Evolutionary conservation across 1,284 basidiomycete genomes (phyloP).

Genomic region (Microbotryum saponariae): DNA sequence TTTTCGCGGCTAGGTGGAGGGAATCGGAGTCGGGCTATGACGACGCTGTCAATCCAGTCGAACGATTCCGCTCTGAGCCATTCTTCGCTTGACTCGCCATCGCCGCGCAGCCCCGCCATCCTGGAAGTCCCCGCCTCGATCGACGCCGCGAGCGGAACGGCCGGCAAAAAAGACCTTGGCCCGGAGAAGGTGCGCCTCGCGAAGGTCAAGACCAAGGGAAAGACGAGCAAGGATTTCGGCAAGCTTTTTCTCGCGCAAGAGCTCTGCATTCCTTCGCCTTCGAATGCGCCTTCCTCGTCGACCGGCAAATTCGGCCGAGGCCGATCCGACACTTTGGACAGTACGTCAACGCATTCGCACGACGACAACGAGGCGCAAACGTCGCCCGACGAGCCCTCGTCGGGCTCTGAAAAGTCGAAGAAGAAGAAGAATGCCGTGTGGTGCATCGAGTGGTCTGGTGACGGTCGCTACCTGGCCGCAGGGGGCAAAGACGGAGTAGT

Average conservation of each 20-base stretch:
- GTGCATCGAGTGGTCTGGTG: constrained; percentile 39
- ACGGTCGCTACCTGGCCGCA: constrained; percentile 40
- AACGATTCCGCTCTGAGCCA: neutral
- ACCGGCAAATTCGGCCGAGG: neutral
- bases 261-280: constrained; percentile 22
- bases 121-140: neutral
- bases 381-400: neutral
- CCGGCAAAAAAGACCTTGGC: neutral
- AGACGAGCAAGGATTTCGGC: constrained; percentile 32
- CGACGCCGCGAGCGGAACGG: neutral
- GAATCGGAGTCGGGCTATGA: neutral
- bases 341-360: constrained; percentile 5
- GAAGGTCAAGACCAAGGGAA: constrained; percentile 27
- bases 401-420: neutral
- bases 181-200: neutral
- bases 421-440: constrained; percentile 38
- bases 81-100: neutral
- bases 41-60: neutral
- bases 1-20: neutral
- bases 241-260: constrained; percentile 40
- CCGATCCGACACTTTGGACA: neutral
- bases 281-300: neutral
- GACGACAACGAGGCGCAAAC: constrained; percentile 3
- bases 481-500: constrained; percentile 41
- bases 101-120: neutral